Evolutionary conservation across 2,329 filamentous ascomycete genomes (phyloP), one percentile per base, ranked within the genome.

Genomic region (Neonectria faginata): DNA sequence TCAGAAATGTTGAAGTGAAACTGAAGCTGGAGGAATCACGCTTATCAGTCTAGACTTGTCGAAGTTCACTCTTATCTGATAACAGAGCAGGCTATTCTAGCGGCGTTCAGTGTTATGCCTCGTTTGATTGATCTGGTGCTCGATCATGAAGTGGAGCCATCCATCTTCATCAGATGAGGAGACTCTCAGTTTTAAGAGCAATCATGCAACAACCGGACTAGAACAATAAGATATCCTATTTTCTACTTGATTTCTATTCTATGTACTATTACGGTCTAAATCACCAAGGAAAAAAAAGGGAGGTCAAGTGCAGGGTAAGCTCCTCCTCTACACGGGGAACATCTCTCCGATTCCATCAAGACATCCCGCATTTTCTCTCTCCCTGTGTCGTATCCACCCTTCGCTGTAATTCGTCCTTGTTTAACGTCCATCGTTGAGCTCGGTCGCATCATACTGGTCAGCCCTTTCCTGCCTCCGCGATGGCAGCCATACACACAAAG

Each of bases 401-500:
- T 33, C 31, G 31, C 31, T 5, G 31, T 33, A 12, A 33, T 3
- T 12, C 10, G 4, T 10, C 4, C 31, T 12, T 33, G 10, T 33
- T 33, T 33, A 33, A 10, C 10, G 31, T 29, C 29, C 9, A 9
- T 12, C 3, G 31, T 33, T 33, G 31, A 33, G 14, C 12, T 39
- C 14, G 14, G 36, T n/a, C 36, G 14, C 14, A 6, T n/a, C 2
- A 7, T 39, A 20, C 39, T 42, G 39, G 39, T 3, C 3, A 10
- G 3, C 8, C 39, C 39, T 42, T 8, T 20, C n/a, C 1, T 20
- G 39, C 11, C 39, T 42, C n/a, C 10, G 39, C 5, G 39, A 86
- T 62, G 7, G 86, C 76, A 5, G 80, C 77, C 79, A 87, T 82
- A 44, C 81, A 79, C 8, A 86, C 67, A 41, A 70, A 69, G 42